Evolutionary conservation across 2,329 filamentous ascomycete species (phyloP), one percentile per base, ranked within the genome.

Genomic region (Penicillium sumatraense): DNA sequence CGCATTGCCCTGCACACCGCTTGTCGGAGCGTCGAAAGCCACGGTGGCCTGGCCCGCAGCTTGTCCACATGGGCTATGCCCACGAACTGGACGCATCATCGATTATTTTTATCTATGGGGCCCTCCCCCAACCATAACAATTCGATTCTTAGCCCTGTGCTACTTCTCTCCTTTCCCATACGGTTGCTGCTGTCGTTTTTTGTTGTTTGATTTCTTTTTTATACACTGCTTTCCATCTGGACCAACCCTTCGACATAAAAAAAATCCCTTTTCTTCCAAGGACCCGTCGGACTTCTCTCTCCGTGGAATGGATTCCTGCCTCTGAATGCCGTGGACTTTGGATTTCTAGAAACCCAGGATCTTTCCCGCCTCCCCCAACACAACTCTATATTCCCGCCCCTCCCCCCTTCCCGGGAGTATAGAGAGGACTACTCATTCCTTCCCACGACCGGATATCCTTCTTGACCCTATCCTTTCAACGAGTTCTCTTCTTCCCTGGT

Each of bases 211-310:
- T 52, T 48, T 57, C 53, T 53, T 54, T 49, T 54, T 44, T 57
- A 50, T 53, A 53, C 54, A 53, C 52, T 38, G 21, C 52, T 78
- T 78, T 78, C 81, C 74, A 47, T 50, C 42, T 29, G 42, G 42
- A 46, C 27, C 27, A 31, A 46, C 71, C 79, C 72, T 81, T 53
- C 27, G 9, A 31, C 26, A 20, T 20, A 46, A 20, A 31, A n/a
- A n/a, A n/a, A n/a, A n/a, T n/a, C n/a, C n/a, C n/a, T 56, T 48
- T 55, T 56, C 49, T 53, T 53, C 41, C 45, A 47, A 24, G 47
- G 47, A 50, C 47, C 35, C 38, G 27, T 21, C 18, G 42, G 49
- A 55, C 24, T 38, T 50, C 40, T 9, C 51, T 50, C 40, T 9
- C 51, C 51, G 35, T 59, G 57, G 57, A 60, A 60, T 60, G 57